Evolutionary conservation across 2,329 filamentous ascomycete genomes (phyloP), one percentile per base, ranked within the genome.

Genomic region (Annulohypoxylon truncatum): DNA sequence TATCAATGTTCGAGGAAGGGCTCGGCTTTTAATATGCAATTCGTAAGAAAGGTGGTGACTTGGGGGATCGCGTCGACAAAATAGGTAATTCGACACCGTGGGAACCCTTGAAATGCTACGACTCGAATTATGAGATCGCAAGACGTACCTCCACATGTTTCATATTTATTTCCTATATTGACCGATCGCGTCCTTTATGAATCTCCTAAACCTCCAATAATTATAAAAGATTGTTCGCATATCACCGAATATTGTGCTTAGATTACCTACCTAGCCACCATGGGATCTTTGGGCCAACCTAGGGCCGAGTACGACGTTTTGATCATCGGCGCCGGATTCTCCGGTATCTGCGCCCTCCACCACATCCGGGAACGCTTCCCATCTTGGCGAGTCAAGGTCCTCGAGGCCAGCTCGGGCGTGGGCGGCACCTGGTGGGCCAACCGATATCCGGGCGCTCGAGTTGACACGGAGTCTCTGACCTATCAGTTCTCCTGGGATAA

Each of bases 381-480:
- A 9, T 42, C 38, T 9, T 42, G 38, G 38, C 15, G 38, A 22
- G 35, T 54, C 18, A 52, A 52, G 10, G 29, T 24, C 13, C 12
- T 52, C 9, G 50, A 52, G 15, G 20, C 13, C 9, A n/a, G 20
- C 4, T 22, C 29, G 15, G 46, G 24, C 7, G 58, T 61, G n/a
- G 51, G 58, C 6, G 58, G 58, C 24, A 50, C 51, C 12, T 61
- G 51, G 58, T 55, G 24, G 12, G 50, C 24, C 35, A 66, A 66
- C 61, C 59, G 42, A 52, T 71, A n/a, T 53, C 54, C 40, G 38
- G 58, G 56, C 5, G 80, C 81, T n/a, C 77, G 81, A 40, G 81
- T 82, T 53, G 82, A 84, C 58, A 81, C 81, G 0, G 81, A 84
- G 69, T 81, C n/a, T 80, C 80, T 0, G 85, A 85, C 68, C 73